Base-by-base conservation (phyloP, 2,329 filamentous ascomycete genomes). In the Pleurostoma richardsiae region DNA sequence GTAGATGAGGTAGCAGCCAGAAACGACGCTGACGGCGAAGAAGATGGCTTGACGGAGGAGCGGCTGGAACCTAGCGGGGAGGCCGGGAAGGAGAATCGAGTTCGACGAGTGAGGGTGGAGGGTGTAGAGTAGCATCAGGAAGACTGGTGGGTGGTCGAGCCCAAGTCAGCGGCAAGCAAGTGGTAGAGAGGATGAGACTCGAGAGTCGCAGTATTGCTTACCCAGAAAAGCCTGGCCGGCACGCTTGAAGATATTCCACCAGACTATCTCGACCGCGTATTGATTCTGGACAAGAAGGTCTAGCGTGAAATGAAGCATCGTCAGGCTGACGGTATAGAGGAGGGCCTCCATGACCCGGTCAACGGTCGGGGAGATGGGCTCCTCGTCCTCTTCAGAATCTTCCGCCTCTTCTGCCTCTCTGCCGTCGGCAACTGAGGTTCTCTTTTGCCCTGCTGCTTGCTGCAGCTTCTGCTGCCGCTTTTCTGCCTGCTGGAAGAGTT, bases 231-330 rank as follows among this genome's bases (percentile, higher is more conserved):
- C 77, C 39, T 72, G 73, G 1, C 66, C 58, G 2, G 81, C 73
- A 41, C 85, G 74, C 43, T 59, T 58, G 10, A 73, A 54, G 3
- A 90, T 74, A 28, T 70, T 64, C 1, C 59, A 47, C 82, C 83
- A 89, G 4, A 75, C 61, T 3, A 90, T 73, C 3, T 81, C 74
- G 51, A 82, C 73, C n/a, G 82, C 80, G 58, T 89, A 94, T 65
- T 94, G 88, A 55, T 85, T 77, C 62, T 90, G 86, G 27, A 90
- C 86, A 8, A 94, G 72, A 36, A 90, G 82, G 59, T 92, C 88
- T 44, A 94, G 75, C 0, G 85, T 89, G 55, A 90, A 83, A 61
- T 92, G 86, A 43, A 91, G 66, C 72, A 84, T 87, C 10, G 80
- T 73, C 56, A 94, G 66, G 52, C 81, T 82, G 8, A 80, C 66